Base-by-base conservation (phyloP, 768 basidiomycete genomes). In the Lepiota subincarnata region DNA sequence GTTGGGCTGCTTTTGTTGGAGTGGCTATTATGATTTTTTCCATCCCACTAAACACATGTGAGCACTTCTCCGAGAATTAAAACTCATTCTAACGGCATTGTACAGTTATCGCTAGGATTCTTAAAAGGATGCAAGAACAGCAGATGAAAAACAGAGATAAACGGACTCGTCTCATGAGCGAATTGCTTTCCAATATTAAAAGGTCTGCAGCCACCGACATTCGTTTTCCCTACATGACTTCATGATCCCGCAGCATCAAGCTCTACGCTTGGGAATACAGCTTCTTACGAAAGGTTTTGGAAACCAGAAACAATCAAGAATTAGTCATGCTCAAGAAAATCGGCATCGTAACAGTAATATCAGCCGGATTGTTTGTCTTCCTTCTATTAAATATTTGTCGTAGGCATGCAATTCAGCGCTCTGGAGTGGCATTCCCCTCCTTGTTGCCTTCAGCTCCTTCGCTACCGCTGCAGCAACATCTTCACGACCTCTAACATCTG, bases 111-210 rank as follows among this genome's bases (percentile, higher is more conserved):
- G 92, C 93, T 1, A 64, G 81, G 4, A 70, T 80, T 48, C 63
- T 89, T 47, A 91, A 91, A 64, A 74, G 66, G 36, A 82, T 96
- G 75, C 92, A 97, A 63, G 81, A 89, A 58, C 62, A 83, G 60
- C 93, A 98, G 67, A 98, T 98, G 96, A 93, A 92, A 68, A 92
- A 88, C 68, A 81, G 92, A 55, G 94, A 95, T 63, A 77, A 81
- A 60, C 79, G 91, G 28, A 92, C 89, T 6, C 73, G 86, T 38
- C 70, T 95, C 41, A 97, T 98, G 95, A 93, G 82, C 59, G 95
- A 98, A 70, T 75, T 98, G n/a, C 73, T 98, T 4, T 79, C 83
- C 53, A 98, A 96, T 64, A 97, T 98, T 63, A 87, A 88, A 64
- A 92, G 86, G 86, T 82, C 37, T 22, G 57, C 20, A 12, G 12